Percentiles rank a stretch among this genome's conserved stretches.
These are phyloP conservation scores for Dipodascus albidus DNA, from an alignment of 805 yeast genomes.

Conservation along the genomic window DNA sequence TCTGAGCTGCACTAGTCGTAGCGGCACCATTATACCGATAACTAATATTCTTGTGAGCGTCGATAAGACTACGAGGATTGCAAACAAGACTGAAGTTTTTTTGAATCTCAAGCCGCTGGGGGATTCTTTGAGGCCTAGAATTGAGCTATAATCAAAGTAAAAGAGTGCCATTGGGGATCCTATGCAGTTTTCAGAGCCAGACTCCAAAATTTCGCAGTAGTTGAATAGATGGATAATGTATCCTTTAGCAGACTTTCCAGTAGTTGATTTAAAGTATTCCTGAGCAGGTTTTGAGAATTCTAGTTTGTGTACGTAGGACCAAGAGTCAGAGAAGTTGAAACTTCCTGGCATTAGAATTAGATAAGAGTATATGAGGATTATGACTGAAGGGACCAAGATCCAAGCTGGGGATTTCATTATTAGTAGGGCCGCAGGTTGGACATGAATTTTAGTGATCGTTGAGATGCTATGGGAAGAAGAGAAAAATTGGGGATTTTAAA, in stretches of 20 bases:
- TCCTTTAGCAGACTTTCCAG: background rate
- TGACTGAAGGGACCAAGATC: background rate
- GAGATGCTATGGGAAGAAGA: background rate
- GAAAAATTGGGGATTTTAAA: background rate
- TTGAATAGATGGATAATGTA: background rate
- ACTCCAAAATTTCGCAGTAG: background rate
- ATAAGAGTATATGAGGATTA: background rate
- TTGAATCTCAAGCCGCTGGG: background rate
- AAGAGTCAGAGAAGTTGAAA: background rate
- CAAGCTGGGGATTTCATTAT: background rate
- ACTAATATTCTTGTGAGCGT: background rate
- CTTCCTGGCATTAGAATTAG: background rate
- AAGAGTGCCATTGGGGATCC: background rate
- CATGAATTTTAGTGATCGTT: background rate
- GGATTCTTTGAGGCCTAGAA: background rate
- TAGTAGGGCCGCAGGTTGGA: too few species aligned
- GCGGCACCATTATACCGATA: background rate
- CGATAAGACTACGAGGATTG: background rate
- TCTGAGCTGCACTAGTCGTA: background rate
- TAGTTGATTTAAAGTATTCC: background rate
- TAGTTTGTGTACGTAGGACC: background rate
- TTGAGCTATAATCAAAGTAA: background rate
- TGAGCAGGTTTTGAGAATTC: background rate
- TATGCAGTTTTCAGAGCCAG: background rate
- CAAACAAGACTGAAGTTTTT: background rate